Base-by-base conservation (phyloP, 768 basidiomycete species). In the Gyrodon lividus region DNA sequence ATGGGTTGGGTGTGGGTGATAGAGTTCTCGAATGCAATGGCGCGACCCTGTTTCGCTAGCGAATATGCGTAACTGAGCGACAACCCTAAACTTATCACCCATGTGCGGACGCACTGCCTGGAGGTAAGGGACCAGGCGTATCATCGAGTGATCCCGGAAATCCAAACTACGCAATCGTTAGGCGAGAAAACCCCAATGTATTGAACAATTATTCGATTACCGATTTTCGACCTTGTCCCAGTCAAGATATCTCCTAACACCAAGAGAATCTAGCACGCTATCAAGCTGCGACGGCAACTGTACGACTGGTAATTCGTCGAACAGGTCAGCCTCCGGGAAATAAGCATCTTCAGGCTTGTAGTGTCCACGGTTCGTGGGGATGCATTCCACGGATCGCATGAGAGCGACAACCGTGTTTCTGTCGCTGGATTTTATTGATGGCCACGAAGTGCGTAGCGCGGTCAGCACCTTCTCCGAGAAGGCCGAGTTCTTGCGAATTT, bases 271-370 rank as follows among this genome's bases (percentile, higher is more conserved):
- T 31, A 31, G 12, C 31, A 31, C 31, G 13, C 10, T 0, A 14
- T 31, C 31, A 14, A 13, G 5, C 10, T 12, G 31, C 5, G 1
- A 5, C 31, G 31, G 13, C 12, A 31, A 14, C 13, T 31, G 31
- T 31, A 31, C 13, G 31, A 89, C 81, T 3, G 92, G 83, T 14
- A 94, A 72, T 66, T 96, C 94, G 22, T 80, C 80, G 67, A 98
- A 97, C n/a, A 98, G 74, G 57, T 89, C 81, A 16, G 86, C 93
- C 54, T 82, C 89, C 8, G 84, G 72, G 62, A 97, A 94, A 70
- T 95, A 96, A 4, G 86, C 72, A 46, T 93, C 81, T 4, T 67
- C 63, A 0, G 95, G 90, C 17, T 66, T 62, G 57, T 79, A 83
- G 73, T 89, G 76, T 6, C 95, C 96, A 8, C 69, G 70, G 6